A percentile compares a stretch with the other conserved stretches of the same genome.
Conservation (phyloP, 1,284 basidiomycete genomes). For the Trametes sp. region DNA sequence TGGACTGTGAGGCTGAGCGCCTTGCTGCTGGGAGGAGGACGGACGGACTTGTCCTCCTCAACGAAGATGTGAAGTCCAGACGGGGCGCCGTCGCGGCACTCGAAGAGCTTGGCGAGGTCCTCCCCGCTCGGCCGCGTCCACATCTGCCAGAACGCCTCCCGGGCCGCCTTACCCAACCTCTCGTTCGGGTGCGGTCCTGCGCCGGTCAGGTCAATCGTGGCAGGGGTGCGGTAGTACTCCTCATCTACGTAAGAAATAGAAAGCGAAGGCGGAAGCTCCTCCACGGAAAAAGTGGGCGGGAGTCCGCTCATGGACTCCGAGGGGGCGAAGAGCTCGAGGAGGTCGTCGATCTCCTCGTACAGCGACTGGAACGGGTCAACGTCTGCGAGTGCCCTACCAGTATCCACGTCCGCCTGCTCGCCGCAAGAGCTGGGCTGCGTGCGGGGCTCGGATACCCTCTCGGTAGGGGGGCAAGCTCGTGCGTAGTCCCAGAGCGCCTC, state of each 20-base stretch:
- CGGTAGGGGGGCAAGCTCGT: neutral
- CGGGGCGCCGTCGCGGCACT: neutral
- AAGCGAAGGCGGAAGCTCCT: neutral
- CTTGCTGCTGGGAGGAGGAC: neutral
- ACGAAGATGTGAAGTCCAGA: neutral
- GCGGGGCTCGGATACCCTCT: neutral
- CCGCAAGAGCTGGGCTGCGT: neutral
- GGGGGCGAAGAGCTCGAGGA: neutral
- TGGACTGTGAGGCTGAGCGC: neutral
- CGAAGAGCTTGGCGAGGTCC: conserved; percentile 7
- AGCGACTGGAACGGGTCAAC: neutral
- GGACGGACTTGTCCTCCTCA: neutral
- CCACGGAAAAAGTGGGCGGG: neutral
- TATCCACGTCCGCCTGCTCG: neutral
- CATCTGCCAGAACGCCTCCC: neutral
- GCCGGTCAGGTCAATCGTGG: neutral
- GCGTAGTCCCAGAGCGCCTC: neutral
- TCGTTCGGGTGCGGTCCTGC: neutral
- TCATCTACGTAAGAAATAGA: neutral
- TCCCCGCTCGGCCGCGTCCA: neutral
- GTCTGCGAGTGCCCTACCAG: neutral
- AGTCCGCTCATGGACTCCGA: neutral
- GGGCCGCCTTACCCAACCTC: conserved; percentile 1
- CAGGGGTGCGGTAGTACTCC: neutral
- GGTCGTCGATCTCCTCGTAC: neutral